These are phyloP conservation scores for Rhodocollybia butyracea DNA, from an alignment of 768 basidiomycete species.

Conservation along the genomic window DNA sequence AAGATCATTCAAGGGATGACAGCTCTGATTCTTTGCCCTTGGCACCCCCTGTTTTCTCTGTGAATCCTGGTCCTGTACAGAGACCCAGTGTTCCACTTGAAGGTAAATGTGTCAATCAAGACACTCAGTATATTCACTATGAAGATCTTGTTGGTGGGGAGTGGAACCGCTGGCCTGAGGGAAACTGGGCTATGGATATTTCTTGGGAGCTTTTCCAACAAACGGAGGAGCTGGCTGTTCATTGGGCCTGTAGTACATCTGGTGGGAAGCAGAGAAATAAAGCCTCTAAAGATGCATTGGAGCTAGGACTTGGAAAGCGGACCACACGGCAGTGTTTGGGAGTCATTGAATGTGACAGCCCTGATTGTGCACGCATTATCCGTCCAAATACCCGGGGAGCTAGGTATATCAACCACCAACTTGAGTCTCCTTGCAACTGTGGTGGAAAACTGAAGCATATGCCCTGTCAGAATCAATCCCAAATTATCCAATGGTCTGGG, in stretches of 20 bases:
- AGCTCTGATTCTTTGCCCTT: too few relatives aligned
- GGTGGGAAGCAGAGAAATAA: not conserved
- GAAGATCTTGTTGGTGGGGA: not conserved
- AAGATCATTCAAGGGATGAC: too few relatives aligned
- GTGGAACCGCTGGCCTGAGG: slow-evolving; percentile 7
- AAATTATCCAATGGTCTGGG: not conserved
- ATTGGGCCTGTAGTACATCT: slow-evolving; percentile 13
- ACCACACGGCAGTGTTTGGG: not conserved
- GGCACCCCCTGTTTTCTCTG: too few relatives aligned
- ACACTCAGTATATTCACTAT: not conserved
- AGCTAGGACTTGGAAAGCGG: not conserved
- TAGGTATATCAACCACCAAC: not conserved
- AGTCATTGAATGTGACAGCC: not conserved
- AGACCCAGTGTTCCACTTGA: too few relatives aligned
- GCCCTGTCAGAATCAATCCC: slow-evolving; percentile 7
- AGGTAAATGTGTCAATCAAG: not conserved
- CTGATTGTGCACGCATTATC: not conserved
- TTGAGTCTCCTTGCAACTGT: not conserved
- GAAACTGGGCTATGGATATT: slow-evolving; percentile 3
- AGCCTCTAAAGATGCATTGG: not conserved
- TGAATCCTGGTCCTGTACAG: too few relatives aligned
- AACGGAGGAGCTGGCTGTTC: not conserved
- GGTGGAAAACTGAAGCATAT: not conserved
- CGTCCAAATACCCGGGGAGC: not conserved
- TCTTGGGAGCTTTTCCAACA: not conserved